Percentiles rank a stretch among this genome's conserved stretches.
Conservation (phyloP, 305 asterid genomes). For the Ajuga reptans region DNA sequence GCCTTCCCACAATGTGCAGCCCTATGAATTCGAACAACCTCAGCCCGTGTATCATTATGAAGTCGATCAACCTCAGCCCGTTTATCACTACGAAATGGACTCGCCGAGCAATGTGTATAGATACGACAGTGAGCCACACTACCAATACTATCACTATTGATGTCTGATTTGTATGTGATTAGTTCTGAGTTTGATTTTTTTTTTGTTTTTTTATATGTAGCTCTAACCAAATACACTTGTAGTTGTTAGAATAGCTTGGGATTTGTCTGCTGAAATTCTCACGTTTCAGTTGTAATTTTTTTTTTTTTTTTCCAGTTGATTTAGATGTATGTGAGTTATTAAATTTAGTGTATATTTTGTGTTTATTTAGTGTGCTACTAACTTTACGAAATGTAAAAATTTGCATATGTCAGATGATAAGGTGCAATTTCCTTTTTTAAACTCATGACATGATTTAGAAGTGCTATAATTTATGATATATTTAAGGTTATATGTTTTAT, state of each 20-base stretch:
- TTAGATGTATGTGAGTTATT: constrained; percentile 13
- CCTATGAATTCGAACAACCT: constrained; percentile 35
- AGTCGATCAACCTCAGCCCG: constrained; percentile 23
- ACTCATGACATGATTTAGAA: too few species aligned
- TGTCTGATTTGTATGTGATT: constrained; percentile 8
- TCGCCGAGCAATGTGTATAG: constrained; percentile 28
- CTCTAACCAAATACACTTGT: neutral
- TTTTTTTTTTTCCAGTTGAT: neutral
- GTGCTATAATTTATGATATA: too few species aligned
- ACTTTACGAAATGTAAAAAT: too few species aligned
- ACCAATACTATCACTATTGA: constrained; percentile 37
- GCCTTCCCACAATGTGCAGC: constrained; percentile 35
- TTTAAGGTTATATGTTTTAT: too few species aligned
- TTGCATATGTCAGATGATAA: too few species aligned
- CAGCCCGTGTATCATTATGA: constrained; percentile 36
- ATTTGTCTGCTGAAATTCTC: neutral
- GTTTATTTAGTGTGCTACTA: too few species aligned
- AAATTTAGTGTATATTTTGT: neutral
- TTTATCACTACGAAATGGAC: constrained; percentile 35
- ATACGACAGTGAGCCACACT: constrained; percentile 35
- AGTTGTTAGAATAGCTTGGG: neutral
- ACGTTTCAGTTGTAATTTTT: constrained; percentile 2
- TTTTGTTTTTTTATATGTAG: constrained; percentile 9
- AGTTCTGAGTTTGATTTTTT: neutral
- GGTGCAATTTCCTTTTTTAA: too few species aligned